Evolutionary conservation across 805 yeast species (phyloP).

Genomic region (Huiozyma sinensis): DNA sequence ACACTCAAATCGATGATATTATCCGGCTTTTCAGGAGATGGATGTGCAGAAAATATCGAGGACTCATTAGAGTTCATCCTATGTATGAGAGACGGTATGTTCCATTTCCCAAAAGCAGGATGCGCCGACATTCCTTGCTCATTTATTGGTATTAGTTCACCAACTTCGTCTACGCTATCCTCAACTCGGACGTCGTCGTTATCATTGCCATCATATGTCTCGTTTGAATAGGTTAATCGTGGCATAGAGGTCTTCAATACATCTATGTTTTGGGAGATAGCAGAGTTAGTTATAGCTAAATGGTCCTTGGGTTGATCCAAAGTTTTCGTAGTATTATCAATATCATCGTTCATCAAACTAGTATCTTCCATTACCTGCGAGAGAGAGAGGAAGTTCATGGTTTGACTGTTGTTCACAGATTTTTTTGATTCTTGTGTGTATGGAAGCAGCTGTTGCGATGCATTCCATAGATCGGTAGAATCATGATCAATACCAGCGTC

Average conservation of each 20-base stretch:
- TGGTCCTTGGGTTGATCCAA: neutral
- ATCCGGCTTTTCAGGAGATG: neutral
- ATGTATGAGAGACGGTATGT: neutral
- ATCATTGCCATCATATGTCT: neutral
- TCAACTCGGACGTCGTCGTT: neutral
- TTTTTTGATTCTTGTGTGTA: neutral
- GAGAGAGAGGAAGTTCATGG: conserved; percentile 13
- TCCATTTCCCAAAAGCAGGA: neutral
- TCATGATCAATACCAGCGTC: conserved; percentile 1
- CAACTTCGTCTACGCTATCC: conserved; percentile 2
- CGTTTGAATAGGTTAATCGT: neutral
- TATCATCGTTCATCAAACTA: neutral
- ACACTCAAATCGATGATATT: conserved; percentile 12
- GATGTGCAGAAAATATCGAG: neutral
- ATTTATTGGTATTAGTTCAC: neutral
- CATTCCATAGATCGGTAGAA: conserved; percentile 13
- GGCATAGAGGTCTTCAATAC: too few relatives aligned
- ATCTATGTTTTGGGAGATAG: too few relatives aligned
- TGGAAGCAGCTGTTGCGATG: conserved; percentile 11
- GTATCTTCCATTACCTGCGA: conserved; percentile 23
- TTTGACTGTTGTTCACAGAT: neutral
- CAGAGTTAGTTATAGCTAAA: too few relatives aligned
- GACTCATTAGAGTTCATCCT: neutral
- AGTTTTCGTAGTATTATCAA: neutral
- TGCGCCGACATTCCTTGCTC: neutral